A percentile compares a stretch with the other conserved stretches of the same genome.
These are phyloP conservation scores for Trichoderma hamatum DNA, from an alignment of 2,329 filamentous ascomycete genomes.

Conservation along the genomic window DNA sequence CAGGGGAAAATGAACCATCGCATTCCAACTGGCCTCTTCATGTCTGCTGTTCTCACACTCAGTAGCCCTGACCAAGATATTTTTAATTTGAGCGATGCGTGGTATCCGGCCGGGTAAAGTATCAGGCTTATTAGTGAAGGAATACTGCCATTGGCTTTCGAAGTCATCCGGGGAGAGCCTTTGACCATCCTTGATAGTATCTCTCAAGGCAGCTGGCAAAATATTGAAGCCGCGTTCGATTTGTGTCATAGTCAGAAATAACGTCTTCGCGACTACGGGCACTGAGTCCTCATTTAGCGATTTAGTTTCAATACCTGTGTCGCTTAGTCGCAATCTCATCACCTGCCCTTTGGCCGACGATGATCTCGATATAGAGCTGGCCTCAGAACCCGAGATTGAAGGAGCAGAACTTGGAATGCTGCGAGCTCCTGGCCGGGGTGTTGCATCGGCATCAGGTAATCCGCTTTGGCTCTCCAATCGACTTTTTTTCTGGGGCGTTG, in stretches of 20 bases:
- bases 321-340: not conserved
- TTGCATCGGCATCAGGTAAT: not conserved
- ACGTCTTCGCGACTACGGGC: not conserved
- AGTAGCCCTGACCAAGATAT: not conserved
- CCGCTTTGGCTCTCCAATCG: not conserved
- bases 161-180: not conserved
- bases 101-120: conserved; percentile 6
- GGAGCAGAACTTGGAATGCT: not conserved
- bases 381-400: not conserved
- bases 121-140: not conserved
- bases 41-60: not conserved
- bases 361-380: not conserved
- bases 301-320: not conserved
- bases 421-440: not conserved
- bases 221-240: not conserved
- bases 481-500: not conserved
- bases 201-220: not conserved
- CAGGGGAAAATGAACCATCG: not conserved
- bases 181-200: not conserved
- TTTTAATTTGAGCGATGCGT: not conserved
- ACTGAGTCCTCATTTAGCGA: not conserved
- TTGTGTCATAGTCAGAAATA: not conserved
- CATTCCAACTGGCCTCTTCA: conserved; percentile 9
- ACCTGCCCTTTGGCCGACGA: not conserved
- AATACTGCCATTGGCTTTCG: not conserved